phyloP scores from a whole-genome alignment of 805 yeast genomes.

The Candida ficus region DNA sequence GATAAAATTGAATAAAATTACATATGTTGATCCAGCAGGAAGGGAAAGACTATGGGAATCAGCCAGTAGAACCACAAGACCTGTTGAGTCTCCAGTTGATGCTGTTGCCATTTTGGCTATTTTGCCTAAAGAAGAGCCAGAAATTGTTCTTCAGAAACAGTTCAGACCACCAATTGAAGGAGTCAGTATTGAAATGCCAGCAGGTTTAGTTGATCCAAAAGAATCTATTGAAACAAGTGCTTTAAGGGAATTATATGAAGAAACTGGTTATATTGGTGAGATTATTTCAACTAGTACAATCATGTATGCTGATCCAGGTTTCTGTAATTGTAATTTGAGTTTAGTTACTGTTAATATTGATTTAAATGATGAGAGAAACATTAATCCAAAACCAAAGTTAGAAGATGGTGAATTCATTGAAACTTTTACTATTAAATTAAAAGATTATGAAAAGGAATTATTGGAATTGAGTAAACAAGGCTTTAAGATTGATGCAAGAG shows the following conservation, averaged over 20 bases:
- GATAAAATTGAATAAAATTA: slow-evolving; percentile 61
- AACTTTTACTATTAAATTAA: slow-evolving; percentile 68
- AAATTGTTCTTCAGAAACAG: slow-evolving; percentile 69
- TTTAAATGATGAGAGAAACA: slow-evolving; percentile 56
- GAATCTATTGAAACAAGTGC: slow-evolving; percentile 81
- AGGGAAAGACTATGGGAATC: slow-evolving; percentile 79
- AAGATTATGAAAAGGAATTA: slow-evolving; percentile 50
- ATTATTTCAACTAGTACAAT: slow-evolving; percentile 42
- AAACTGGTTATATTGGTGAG: slow-evolving; percentile 84
- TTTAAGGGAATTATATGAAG: slow-evolving; percentile 81
- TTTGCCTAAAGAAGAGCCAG: slow-evolving; percentile 41
- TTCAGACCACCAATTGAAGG: slow-evolving; percentile 90
- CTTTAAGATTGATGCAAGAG: slow-evolving; percentile 77
- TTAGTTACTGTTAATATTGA: slow-evolving; percentile 79
- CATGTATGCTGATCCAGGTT: slow-evolving; percentile 78
- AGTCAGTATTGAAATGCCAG: slow-evolving; percentile 90
- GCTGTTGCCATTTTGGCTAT: slow-evolving; percentile 90
- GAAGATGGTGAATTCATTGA: slow-evolving; percentile 94
- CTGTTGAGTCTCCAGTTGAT: slow-evolving; percentile 48
- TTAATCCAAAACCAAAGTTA: slow-evolving; percentile 63
- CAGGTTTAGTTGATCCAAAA: slow-evolving; percentile 85
- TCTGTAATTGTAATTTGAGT: slow-evolving; percentile 82
- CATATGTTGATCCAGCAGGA: slow-evolving; percentile 72
- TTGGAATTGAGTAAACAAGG: slow-evolving; percentile 54
- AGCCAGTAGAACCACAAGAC: slow-evolving; percentile 47